These are phyloP conservation scores for Blepharisma stoltei DNA, from an alignment of 73 alveolate species.

Conservation along the genomic window DNA sequence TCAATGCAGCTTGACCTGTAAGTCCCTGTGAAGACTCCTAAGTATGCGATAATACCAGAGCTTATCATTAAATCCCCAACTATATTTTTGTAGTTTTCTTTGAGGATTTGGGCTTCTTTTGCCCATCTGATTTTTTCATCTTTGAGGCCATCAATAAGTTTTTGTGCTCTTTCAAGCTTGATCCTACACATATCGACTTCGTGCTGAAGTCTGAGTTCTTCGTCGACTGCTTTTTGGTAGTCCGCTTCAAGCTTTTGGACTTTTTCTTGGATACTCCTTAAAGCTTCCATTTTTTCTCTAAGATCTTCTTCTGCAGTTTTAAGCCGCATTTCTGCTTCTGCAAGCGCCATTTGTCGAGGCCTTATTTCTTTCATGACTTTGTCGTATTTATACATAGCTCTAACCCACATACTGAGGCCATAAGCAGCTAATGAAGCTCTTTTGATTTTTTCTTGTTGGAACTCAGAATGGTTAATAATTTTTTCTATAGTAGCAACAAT, in stretches of 20 bases:
- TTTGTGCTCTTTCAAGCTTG: conserved; percentile 92
- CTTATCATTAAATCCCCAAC: conserved; percentile 98
- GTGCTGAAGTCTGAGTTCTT: conserved; percentile 92
- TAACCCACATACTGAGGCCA: conserved; percentile 83
- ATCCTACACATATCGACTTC: conserved; percentile 68
- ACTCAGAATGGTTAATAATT: conserved; percentile 53
- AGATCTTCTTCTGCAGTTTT: conserved; percentile 85
- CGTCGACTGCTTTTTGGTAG: conserved; percentile 87
- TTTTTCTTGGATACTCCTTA: conserved; percentile 80
- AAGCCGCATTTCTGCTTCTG: conserved; percentile 92
- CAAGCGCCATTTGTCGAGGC: conserved; percentile 96
- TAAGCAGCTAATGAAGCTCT: conserved; percentile 83
- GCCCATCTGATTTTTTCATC: conserved; percentile 95
- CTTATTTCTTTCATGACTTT: conserved; percentile 90
- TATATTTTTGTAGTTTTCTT: conserved; percentile 75
- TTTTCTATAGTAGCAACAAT: conserved; percentile 60
- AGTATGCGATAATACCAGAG: conserved; percentile 98
- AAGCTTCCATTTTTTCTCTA: conserved; percentile 81
- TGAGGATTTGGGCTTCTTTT: conserved; percentile 63
- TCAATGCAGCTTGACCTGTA: conserved; percentile 93
- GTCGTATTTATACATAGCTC: conserved; percentile 78
- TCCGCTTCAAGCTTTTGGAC: conserved; percentile 88
- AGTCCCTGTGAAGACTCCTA: conserved; percentile 96
- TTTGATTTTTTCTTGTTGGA: conserved; percentile 69
- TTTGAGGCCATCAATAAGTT: conserved; percentile 84